Evolutionary conservation across 805 yeast genomes (phyloP), one percentile per base, ranked within the genome.

Genomic region (Torulaspora franciscae): DNA sequence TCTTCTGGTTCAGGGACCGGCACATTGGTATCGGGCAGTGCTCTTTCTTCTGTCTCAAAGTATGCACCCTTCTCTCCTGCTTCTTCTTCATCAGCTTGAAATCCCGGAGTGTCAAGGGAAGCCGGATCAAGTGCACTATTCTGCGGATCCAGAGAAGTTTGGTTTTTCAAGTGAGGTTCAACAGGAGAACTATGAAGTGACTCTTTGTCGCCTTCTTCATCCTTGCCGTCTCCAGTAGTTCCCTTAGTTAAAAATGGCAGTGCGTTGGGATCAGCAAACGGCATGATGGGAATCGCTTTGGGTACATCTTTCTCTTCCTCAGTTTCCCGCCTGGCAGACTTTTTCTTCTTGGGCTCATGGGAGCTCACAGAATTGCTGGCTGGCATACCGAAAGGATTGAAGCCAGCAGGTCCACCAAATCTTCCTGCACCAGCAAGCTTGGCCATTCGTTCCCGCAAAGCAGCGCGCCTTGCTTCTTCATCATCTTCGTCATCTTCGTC

Each of bases 381-480:
- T 7, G 71, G 65, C 30, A 56, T 53, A 38, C 69, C 73, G 48
- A 71, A 71, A 28, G 75, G 75, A 41, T 71, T 71, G 47, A 71
- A 70, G 1, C 66, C 70, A 23, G 66, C 67, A 25, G 65, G 62
- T 54, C 64, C 66, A 34, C 89, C 90, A 65, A 81, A 75, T 81
- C 85, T 77, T 46, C 85, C 83, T 10, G 80, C 80, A 15, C 96
- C 95, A 0, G 97, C 85, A 14, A 91, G 75, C 56, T 83, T 86
- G n/a, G 99, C 98, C 96, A 91, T 91, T 49, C 97, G 77, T 51
- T 85, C 96, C 15, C 95, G 81, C 42, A 91, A 71, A 6, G 83
- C 86, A 38, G 83, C 76, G 56, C 93, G 77, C 45, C 83, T 77
- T 4, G 81, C 72, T 50, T 85, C 93, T 59, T 85, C 95, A 34